Evolutionary conservation across 331 rosid genomes (phyloP).

Genomic region (Rosa hybrid): DNA sequence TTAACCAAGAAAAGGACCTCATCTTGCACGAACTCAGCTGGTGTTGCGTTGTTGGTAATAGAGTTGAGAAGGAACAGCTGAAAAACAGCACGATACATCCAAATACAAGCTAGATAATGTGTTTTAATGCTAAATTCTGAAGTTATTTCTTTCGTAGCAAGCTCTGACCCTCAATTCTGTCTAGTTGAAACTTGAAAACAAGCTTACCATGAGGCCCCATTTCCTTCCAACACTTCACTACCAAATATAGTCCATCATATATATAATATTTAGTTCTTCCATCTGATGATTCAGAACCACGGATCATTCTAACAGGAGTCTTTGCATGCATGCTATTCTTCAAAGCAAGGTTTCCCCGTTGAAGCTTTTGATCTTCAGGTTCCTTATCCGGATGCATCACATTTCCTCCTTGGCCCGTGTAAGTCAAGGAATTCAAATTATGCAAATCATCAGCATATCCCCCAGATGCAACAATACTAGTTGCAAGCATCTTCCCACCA

Average conservation of each 20-base stretch:
- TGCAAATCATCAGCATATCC: slow-evolving; percentile 74
- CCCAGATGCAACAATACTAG: slow-evolving; percentile 84
- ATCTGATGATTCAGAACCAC: slow-evolving; percentile 68
- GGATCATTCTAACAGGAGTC: slow-evolving; percentile 81
- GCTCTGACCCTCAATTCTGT: slow-evolving; percentile 71
- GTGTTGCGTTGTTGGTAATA: not conserved
- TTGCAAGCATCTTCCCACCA: slow-evolving; percentile 60
- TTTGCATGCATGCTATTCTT: slow-evolving; percentile 60
- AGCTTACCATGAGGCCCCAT: slow-evolving; percentile 80
- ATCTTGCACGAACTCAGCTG: not conserved
- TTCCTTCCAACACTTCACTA: slow-evolving; percentile 66
- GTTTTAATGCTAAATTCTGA: not conserved
- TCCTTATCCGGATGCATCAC: slow-evolving; percentile 55
- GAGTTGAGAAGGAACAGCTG: not conserved
- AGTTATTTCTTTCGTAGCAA: slow-evolving; percentile 56
- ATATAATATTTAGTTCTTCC: slow-evolving; percentile 57
- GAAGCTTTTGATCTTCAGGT: slow-evolving; percentile 90
- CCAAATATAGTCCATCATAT: slow-evolving; percentile 76
- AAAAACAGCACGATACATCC: not conserved
- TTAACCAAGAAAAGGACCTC: not conserved
- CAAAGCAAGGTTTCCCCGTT: slow-evolving; percentile 87
- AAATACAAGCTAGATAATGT: not conserved
- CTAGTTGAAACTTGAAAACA: slow-evolving; percentile 66
- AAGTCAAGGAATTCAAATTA: slow-evolving; percentile 62
- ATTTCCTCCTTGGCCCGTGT: slow-evolving; percentile 90